A percentile compares a stretch with the other conserved stretches of the same genome.
Evolutionary conservation across 306 rosid species (phyloP).

Genomic region (Potentilla sterilis): DNA sequence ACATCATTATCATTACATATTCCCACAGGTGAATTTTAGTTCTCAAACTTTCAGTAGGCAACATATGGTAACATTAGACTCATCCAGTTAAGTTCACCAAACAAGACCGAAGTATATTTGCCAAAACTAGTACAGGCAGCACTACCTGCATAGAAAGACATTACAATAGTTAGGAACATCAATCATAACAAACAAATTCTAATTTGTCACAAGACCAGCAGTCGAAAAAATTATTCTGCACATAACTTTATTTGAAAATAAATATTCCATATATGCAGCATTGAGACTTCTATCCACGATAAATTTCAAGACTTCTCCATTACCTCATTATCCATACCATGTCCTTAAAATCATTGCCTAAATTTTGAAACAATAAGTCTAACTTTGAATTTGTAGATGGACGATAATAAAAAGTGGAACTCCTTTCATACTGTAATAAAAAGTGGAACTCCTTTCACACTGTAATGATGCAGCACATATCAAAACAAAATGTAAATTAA

Average conservation of each 20-base stretch:
- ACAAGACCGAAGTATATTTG: neutral
- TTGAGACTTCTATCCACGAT: neutral
- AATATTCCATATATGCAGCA: neutral
- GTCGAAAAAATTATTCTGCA: neutral
- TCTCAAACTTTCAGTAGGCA: neutral
- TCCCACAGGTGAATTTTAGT: neutral
- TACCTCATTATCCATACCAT: neutral
- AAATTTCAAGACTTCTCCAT: neutral
- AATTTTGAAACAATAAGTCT: neutral
- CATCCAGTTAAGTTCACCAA: neutral
- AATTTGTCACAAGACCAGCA: neutral
- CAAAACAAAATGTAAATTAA: neutral
- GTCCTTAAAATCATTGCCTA: neutral
- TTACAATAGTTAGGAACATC: neutral
- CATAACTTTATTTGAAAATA: neutral
- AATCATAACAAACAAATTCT: neutral
- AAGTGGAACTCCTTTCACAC: neutral
- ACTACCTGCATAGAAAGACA: constrained; percentile 15
- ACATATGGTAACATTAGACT: constrained; percentile 4
- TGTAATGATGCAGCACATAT: neutral
- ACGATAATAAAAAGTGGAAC: neutral
- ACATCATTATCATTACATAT: constrained; percentile 1
- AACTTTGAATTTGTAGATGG: neutral
- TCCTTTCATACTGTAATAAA: no score
- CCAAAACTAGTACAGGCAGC: neutral